These are phyloP conservation scores for Boletus smithii DNA, from an alignment of 1,284 basidiomycete genomes.

Conservation along the genomic window DNA sequence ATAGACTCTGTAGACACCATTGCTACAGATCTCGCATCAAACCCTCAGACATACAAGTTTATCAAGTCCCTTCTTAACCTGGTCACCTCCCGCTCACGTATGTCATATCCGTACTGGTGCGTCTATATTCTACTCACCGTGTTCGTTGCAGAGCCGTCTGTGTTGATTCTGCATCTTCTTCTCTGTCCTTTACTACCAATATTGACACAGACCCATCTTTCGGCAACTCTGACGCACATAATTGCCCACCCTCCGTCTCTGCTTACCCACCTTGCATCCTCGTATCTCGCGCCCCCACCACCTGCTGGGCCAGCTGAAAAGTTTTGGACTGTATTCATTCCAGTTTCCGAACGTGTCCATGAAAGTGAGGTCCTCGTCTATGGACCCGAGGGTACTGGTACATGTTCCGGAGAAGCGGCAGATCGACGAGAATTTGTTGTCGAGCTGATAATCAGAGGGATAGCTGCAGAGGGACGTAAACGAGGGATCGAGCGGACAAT, in stretches of 20 bases:
- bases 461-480: conserved; percentile 38
- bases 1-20: conserved; percentile 70
- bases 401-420: conserved; percentile 32
- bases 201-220: conserved; percentile 61
- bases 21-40: conserved; percentile 52
- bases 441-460: conserved; percentile 57
- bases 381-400: conserved; percentile 52
- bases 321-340: conserved; percentile 73
- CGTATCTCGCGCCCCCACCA: conserved; percentile 68
- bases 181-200: conserved; percentile 52
- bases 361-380: conserved; percentile 63
- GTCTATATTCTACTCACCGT: conserved; percentile 6
- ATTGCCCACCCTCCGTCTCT: conserved; percentile 65
- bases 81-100: conserved; percentile 47
- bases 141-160: conserved; percentile 49
- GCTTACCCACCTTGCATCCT: conserved; percentile 57
- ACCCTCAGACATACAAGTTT: conserved; percentile 50
- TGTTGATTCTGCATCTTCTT: conserved; percentile 63
- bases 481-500: conserved; percentile 57
- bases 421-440: conserved; percentile 48
- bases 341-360: conserved; percentile 55
- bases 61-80: conserved; percentile 44
- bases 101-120: conserved; percentile 20
- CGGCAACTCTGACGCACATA: conserved; percentile 61
- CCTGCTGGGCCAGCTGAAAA: conserved; percentile 57